These are phyloP conservation scores for Penicillium sp. DNA, from an alignment of 2,329 filamentous ascomycete species.

Conservation along the genomic window DNA sequence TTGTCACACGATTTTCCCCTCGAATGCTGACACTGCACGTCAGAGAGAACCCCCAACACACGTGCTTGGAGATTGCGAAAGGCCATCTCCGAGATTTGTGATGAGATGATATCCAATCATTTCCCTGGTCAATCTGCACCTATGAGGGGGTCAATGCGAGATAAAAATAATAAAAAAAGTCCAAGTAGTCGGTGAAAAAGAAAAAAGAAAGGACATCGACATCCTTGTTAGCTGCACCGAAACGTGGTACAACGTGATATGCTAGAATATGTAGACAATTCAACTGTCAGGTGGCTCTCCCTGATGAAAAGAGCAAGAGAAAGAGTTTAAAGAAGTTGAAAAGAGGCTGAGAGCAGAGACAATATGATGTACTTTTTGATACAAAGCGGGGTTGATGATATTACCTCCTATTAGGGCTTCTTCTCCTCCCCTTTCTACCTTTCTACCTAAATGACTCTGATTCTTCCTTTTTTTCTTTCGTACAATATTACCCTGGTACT, in stretches of 20 bases:
- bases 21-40: slow-evolving; percentile 3
- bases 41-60: slow-evolving; percentile 11
- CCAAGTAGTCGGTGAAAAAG: slow-evolving; percentile 11
- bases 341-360: not conserved
- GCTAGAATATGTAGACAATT: not conserved
- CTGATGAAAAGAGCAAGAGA: not conserved
- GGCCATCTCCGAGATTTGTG: not conserved
- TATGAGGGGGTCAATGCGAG: slow-evolving; percentile 2
- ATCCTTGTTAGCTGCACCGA: slow-evolving; percentile 24
- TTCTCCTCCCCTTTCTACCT: not conserved
- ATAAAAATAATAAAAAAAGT: not conserved
- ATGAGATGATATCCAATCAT: not conserved
- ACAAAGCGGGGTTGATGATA: slow-evolving; percentile 3
- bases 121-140: not conserved
- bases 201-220: slow-evolving; percentile 4
- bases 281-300: not conserved
- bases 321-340: not conserved
- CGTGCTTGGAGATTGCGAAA: not conserved
- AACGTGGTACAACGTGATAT: slow-evolving; percentile 29
- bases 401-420: not conserved
- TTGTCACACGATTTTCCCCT: slow-evolving; percentile 14
- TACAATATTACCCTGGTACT: not conserved
- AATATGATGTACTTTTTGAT: not conserved
- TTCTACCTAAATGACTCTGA: not conserved
- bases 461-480: not conserved